Conservation (phyloP, 495 filamentous ascomycete genomes). For the Oleoguttula mirabilis region DNA sequence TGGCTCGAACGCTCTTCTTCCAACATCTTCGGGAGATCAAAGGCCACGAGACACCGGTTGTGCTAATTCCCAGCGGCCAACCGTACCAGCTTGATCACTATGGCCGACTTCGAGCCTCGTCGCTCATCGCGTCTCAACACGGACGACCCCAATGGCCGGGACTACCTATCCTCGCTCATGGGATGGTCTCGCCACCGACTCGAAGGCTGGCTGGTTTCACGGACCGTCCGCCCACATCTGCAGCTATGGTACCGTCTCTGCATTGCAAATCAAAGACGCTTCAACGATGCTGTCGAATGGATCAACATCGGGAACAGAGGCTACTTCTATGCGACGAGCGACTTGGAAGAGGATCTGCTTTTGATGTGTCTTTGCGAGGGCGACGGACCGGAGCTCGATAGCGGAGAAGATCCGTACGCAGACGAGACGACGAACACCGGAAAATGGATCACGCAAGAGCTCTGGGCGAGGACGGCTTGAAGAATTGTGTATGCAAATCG, state of each 20-base stretch:
- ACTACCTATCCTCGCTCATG: conserved; percentile 1
- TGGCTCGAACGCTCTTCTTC: too few species aligned
- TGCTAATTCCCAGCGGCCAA: too few species aligned
- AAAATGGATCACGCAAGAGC: conserved; percentile 8
- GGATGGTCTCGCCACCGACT: not conserved
- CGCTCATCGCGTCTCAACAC: not conserved
- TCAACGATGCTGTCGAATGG: conserved; percentile 11
- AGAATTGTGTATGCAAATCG: conserved; percentile 2
- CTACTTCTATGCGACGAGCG: conserved; percentile 3
- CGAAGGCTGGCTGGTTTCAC: conserved; percentile 6
- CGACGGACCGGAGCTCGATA: not conserved
- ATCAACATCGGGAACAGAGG: conserved; percentile 9
- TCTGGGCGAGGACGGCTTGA: conserved; percentile 10
- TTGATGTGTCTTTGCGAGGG: conserved; percentile 9
- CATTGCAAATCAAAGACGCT: not conserved
- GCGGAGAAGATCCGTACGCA: not conserved
- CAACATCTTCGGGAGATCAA: too few species aligned
- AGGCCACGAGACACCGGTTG: too few species aligned
- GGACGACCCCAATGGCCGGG: conserved; percentile 11
- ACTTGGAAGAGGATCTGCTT: conserved; percentile 7
- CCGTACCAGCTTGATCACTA: too few species aligned
- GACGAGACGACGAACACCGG: not conserved
- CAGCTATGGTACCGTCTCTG: conserved; percentile 6
- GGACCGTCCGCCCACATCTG: conserved; percentile 6
- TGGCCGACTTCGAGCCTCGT: not conserved